A percentile compares a stretch with the other conserved stretches of the same genome.
These are phyloP conservation scores for Pelargonium citronellum DNA, from an alignment of 441 rosid genomes.

Conservation along the genomic window DNA sequence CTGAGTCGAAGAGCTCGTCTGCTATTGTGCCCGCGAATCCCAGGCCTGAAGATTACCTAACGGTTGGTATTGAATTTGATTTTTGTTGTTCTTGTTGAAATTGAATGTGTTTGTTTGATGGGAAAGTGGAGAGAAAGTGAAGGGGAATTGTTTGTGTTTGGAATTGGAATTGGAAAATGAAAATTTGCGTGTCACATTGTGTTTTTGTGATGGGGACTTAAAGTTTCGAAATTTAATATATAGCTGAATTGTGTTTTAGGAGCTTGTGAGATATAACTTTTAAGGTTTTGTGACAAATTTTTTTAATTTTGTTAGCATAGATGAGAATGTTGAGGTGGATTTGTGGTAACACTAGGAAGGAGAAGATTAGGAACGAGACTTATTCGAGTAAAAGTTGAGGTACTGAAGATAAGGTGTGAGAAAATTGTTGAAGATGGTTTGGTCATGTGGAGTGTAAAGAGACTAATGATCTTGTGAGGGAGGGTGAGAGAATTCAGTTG, in stretches of 20 bases:
- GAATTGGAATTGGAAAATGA: background rate
- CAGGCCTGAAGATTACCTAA: constrained; percentile 78
- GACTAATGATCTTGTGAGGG: too few relatives aligned
- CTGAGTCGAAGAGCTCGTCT: constrained; percentile 49
- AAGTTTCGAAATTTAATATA: background rate
- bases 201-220: background rate
- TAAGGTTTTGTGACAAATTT: background rate
- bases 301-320: too few relatives aligned
- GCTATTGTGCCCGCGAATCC: constrained; percentile 76
- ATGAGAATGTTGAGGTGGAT: too few relatives aligned
- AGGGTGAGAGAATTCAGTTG: too few relatives aligned
- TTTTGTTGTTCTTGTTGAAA: background rate
- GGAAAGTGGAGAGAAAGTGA: background rate
- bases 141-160: background rate
- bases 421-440: too few relatives aligned
- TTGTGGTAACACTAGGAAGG: too few relatives aligned
- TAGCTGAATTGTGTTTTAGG: background rate
- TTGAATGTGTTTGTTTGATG: constrained; percentile 6
- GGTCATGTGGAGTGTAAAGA: too few relatives aligned
- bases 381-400: too few relatives aligned
- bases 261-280: background rate
- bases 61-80: constrained; percentile 38
- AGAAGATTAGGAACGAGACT: too few relatives aligned
- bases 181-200: background rate
- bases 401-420: too few relatives aligned